Evolutionary conservation across 768 basidiomycete species (phyloP), one percentile per base, ranked within the genome.

Genomic region (Hypsizygus marmoreus): DNA sequence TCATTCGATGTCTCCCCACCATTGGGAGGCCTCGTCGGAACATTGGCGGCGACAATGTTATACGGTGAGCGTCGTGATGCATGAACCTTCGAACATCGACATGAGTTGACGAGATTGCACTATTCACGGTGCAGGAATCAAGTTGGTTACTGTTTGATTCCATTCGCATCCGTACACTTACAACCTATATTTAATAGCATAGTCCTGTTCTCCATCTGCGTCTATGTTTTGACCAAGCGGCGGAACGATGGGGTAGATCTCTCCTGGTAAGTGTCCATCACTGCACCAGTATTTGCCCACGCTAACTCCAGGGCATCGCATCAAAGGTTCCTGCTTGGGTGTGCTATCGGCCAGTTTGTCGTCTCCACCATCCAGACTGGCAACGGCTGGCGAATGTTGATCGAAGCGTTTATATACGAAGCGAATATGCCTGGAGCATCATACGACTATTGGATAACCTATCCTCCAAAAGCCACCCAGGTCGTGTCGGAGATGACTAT

Each of bases 1-100:
- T 30, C 40, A 17, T 41, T 41, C 40, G 40, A 41, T 20, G 28
- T 40, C 7, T 40, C 38, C 2, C 24, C 23, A 40, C 38, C 23
- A 6, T 2, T 41, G 40, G 28, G 40, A 9, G 40, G 40, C 10
- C 40, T 41, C 26, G 6, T 29, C 23, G 40, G 40, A 30, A 41
- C 26, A 6, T 29, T 41, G 26, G 31, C 24, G 4, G 28, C 40
- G 5, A 41, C 40, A 6, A 16, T 41, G 6, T 25, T 38, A 5
- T 38, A 38, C n/a, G 37, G 37, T 38, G 22, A 38, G 37, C 16
- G 14, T 6, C 6, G 10, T 36, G 8, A 19, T 23, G 5, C 19
- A 8, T 17, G n/a, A n/a, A n/a, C n/a, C n/a, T n/a, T n/a, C n/a
- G n/a, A n/a, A n/a, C n/a, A n/a, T n/a, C n/a, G n/a, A n/a, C n/a